These are phyloP conservation scores for Populus alba DNA, from an alignment of 345 rosid genomes.

Conservation along the genomic window DNA sequence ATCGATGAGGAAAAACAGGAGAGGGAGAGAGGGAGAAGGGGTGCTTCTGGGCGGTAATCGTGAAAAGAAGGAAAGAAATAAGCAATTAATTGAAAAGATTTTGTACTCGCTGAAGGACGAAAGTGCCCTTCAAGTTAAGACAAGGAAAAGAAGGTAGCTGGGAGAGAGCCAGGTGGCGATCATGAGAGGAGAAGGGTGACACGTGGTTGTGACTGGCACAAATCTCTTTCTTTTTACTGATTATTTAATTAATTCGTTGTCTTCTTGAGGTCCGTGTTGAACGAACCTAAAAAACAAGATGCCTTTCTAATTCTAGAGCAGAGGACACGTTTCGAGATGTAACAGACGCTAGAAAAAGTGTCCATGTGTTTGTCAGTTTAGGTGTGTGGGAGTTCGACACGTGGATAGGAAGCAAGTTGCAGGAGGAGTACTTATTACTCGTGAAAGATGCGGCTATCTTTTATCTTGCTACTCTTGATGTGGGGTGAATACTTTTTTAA, in stretches of 20 bases:
- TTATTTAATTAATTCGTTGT: neutral
- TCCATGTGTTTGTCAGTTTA: slow-evolving; percentile 31
- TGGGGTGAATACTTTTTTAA: too few species aligned
- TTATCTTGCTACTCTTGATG: too few species aligned
- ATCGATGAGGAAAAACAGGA: neutral
- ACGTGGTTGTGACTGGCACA: slow-evolving; percentile 52
- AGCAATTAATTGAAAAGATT: neutral
- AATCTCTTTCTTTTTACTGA: neutral
- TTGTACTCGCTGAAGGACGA: neutral
- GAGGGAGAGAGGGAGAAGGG: neutral
- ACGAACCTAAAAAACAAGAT: slow-evolving; percentile 19
- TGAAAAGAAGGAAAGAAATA: neutral
- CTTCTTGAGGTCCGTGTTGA: slow-evolving; percentile 5
- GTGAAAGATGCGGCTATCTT: slow-evolving; percentile 14
- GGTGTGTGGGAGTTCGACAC: slow-evolving; percentile 22
- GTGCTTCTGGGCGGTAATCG: too few species aligned
- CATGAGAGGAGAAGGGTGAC: slow-evolving; percentile 44
- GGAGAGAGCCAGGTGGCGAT: slow-evolving; percentile 66
- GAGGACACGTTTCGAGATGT: slow-evolving; percentile 35
- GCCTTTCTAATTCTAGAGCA: neutral
- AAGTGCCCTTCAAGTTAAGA: slow-evolving; percentile 15
- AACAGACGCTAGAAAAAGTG: neutral
- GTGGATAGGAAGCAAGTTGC: slow-evolving; percentile 18
- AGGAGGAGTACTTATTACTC: neutral
- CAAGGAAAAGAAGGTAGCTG: slow-evolving; percentile 15